Conservation (phyloP, 2,329 filamentous ascomycete genomes). For the Celoporthe dispersa region DNA sequence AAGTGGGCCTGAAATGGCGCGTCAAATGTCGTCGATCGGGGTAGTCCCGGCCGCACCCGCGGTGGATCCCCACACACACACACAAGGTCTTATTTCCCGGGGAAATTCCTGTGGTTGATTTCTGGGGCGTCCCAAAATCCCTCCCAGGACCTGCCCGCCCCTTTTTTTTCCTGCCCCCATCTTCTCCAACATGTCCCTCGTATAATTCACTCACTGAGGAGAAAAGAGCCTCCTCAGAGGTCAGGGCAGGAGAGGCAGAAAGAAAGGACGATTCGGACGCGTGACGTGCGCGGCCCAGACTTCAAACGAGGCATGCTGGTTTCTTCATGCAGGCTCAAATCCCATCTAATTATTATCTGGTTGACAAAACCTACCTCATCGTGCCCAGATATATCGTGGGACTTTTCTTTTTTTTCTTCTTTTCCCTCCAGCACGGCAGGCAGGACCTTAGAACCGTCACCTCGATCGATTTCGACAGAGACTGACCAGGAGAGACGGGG, state of each 20-base stretch:
- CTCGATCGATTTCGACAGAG: background rate
- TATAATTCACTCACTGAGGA: background rate
- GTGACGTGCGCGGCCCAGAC: background rate
- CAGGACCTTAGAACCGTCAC: background rate
- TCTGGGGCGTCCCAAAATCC: background rate
- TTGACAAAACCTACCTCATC: background rate
- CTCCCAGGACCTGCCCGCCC: background rate
- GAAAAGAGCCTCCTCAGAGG: background rate
- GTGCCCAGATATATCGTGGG: background rate
- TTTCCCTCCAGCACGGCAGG: background rate
- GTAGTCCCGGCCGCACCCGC: conserved; percentile 8
- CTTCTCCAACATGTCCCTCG: conserved; percentile 1
- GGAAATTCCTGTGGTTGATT: background rate
- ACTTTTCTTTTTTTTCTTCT: background rate
- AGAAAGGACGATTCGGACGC: background rate
- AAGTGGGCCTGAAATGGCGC: background rate
- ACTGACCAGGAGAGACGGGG: background rate
- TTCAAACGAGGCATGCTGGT: background rate
- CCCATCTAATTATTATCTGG: background rate
- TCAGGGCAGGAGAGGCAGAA: background rate
- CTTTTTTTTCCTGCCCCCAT: background rate
- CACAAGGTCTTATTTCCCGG: background rate
- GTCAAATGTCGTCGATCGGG: background rate
- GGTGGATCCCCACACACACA: conserved; percentile 4
- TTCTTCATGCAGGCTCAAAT: background rate